Conservation (phyloP, 2,329 filamentous ascomycete species). For the Apiospora marii region DNA sequence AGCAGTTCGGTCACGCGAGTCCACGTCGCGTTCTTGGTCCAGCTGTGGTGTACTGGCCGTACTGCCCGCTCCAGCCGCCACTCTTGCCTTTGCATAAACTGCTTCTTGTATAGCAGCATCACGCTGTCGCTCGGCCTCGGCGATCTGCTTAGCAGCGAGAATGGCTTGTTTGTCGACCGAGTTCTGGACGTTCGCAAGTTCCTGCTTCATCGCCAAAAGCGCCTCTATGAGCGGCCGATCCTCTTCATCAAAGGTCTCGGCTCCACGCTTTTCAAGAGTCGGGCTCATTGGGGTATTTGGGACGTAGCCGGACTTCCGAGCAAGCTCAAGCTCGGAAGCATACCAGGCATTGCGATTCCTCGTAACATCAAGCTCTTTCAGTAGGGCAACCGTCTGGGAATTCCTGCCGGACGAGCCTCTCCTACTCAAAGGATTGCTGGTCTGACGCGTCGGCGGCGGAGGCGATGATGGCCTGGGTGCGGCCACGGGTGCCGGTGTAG, state of each 20-base stretch:
- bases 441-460: slow-evolving; percentile 63
- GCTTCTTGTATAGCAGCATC: slow-evolving; percentile 95
- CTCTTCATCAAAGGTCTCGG: slow-evolving; percentile 87
- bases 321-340: slow-evolving; percentile 90
- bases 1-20: slow-evolving; percentile 64
- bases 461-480: slow-evolving; percentile 61
- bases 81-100: slow-evolving; percentile 90
- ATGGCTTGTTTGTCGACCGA: slow-evolving; percentile 90
- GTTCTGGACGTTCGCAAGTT: slow-evolving; percentile 87
- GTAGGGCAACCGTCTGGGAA: slow-evolving; percentile 74
- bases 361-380: slow-evolving; percentile 85
- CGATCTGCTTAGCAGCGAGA: slow-evolving; percentile 85
- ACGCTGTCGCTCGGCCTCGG: slow-evolving; percentile 92
- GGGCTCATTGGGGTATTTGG: slow-evolving; percentile 75
- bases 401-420: slow-evolving; percentile 65
- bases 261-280: slow-evolving; percentile 75
- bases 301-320: slow-evolving; percentile 87
- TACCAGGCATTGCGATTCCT: slow-evolving; percentile 96
- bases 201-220: slow-evolving; percentile 86
- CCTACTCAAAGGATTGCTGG: slow-evolving; percentile 65
- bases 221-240: slow-evolving; percentile 93
- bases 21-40: slow-evolving; percentile 66
- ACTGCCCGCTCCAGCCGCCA: slow-evolving; percentile 79
- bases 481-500: slow-evolving; percentile 65
- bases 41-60: slow-evolving; percentile 66